phyloP scores from a whole-genome alignment of 371 early-diverging fungal species.

The Apophysomyces variabilis region DNA sequence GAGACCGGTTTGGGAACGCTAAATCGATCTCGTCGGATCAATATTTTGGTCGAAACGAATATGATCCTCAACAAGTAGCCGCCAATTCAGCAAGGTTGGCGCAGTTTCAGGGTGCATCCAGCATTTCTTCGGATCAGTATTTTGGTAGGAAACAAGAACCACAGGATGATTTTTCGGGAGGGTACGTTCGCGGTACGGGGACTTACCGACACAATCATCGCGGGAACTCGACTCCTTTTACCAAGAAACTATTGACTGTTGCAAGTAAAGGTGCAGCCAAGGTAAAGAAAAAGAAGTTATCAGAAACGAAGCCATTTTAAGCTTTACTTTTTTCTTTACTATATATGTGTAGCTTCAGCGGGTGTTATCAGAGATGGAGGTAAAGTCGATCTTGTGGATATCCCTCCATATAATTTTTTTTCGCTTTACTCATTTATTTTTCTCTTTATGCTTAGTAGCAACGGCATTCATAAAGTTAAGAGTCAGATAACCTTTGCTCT shows the following conservation, averaged over 20 bases:
- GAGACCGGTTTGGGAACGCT: constrained; percentile 74
- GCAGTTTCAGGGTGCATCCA: constrained; percentile 72
- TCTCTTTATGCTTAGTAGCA: neutral
- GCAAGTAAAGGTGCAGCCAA: constrained; percentile 46
- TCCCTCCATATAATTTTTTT: neutral
- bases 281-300: constrained; percentile 10
- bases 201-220: constrained; percentile 13
- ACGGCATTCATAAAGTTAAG: neutral
- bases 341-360: constrained; percentile 5
- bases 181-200: constrained; percentile 21
- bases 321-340: neutral
- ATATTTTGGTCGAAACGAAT: constrained; percentile 81
- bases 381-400: neutral
- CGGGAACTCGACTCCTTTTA: constrained; percentile 19
- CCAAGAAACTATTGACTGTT: constrained; percentile 33
- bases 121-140: constrained; percentile 81
- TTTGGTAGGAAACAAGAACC: constrained; percentile 57
- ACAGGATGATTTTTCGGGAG: constrained; percentile 18
- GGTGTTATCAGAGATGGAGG: constrained; percentile 14
- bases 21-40: constrained; percentile 88
- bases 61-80: constrained; percentile 53
- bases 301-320: too few relatives aligned
- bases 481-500: too few relatives aligned
- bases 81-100: constrained; percentile 65
- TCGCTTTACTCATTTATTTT: neutral